Conservation (phyloP, 75 land plant species). For the Selaginella moellendorffii region DNA sequence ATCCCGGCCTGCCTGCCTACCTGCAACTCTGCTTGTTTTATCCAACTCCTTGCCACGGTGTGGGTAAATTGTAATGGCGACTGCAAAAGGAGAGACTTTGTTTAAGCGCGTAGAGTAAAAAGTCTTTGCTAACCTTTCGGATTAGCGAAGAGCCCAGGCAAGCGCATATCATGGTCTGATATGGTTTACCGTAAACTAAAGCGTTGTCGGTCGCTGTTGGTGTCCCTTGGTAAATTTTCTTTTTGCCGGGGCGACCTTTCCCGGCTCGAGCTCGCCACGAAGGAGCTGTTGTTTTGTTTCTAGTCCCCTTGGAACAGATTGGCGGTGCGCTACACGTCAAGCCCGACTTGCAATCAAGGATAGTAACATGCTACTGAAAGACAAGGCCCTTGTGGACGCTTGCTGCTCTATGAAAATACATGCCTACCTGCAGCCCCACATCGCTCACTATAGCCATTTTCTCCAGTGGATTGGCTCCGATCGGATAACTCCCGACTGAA, state of each 20-base stretch:
- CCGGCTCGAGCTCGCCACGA: too few relatives aligned
- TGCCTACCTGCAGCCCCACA: neutral
- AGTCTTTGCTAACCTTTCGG: neutral
- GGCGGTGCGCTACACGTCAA: conserved; percentile 1
- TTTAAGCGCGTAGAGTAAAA: too few relatives aligned
- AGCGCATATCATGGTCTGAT: neutral
- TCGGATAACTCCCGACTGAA: neutral
- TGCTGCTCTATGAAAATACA: neutral
- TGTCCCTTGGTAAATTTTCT: neutral
- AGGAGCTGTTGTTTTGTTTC: neutral
- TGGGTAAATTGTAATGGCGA: too few relatives aligned
- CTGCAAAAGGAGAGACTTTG: too few relatives aligned
- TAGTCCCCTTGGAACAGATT: neutral
- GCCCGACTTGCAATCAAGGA: neutral
- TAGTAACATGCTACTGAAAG: neutral
- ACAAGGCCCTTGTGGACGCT: neutral
- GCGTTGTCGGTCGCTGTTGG: neutral
- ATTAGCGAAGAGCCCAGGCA: neutral
- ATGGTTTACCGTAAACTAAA: neutral
- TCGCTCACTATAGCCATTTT: neutral
- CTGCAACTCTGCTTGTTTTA: too few relatives aligned
- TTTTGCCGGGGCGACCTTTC: neutral
- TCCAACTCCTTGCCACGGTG: too few relatives aligned
- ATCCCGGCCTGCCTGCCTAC: too few relatives aligned
- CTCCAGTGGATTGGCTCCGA: neutral